Base-by-base conservation (phyloP, 176 grass and related monocot genomes). In the Cenchrus purpureus region DNA sequence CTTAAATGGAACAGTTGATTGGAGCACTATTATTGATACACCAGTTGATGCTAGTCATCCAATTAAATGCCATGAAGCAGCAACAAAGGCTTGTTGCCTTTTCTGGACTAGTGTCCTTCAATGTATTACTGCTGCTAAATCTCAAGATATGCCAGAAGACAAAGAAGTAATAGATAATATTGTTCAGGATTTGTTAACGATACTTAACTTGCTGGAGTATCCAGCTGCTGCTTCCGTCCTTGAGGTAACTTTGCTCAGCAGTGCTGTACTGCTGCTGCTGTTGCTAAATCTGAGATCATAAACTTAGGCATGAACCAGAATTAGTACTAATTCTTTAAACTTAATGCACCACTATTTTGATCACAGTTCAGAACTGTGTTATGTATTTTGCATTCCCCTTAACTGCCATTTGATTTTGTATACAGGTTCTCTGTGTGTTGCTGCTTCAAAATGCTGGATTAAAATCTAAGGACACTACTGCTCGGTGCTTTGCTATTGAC, bases 401-500 rank as follows among this genome's bases (percentile, higher is more conserved):
- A 55, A 52, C 52, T 65, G 37, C 74, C 68, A 70, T 79, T 82
- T 67, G 17, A 74, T n/a, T 64, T 17, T 78, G 50, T 89, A 48
- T 77, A 83, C 86, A 99, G 97, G 88, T 97, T 92, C 88, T 99
- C 20, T 99, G 97, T 83, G 94, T 99, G 25, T 92, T 99, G 86
- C 73, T 99, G 48, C 97, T 99, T 71, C 91, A 95, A 83, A 99
- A 99, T 94, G 93, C 91, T 84, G 94, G 97, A 58, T 92, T 99
- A 84, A 91, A 97, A 82, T 94, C 94, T 19, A 97, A 99, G 87
- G 97, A 97, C 68, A 88, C 82, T 72, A 88, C 90, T 80, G 97
- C 86, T 65, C 97, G 97, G 55, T 99, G 97, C 84, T 89, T 99
- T 89, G 97, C 97, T 85, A 95, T 99, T 88, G 97, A 99, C 59